Base-by-base conservation (phyloP, 352 stramenopile genomes). In the Globisporangium cederbergense region DNA sequence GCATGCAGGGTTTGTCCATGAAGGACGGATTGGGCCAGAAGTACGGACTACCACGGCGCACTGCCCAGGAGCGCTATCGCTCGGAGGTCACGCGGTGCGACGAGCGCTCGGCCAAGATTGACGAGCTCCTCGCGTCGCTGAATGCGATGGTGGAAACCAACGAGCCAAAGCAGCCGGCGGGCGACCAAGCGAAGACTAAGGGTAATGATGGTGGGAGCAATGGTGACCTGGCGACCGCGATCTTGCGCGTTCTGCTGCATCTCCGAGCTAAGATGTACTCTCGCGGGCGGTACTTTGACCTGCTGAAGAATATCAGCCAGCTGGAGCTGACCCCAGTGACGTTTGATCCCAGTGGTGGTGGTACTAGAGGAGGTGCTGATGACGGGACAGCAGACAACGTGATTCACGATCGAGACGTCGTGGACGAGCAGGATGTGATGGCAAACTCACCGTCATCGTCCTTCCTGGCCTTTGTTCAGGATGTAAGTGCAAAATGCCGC, bases 11-110 rank as follows among this genome's bases (percentile, higher is more conserved):
- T 42, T 66, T 98, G 50, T 92, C 84, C 16, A 91, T 98, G 73
- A 86, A 88, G 56, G 88, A 97, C 65, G 90, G 91, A 0, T 72
- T 98, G 0, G 90, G 90, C 0, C 88, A 91, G 67, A 97, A 95
- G 70, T 97, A 93, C 42, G 89, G 91, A 14, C 68, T 92, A 25
- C 91, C 91, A 56, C 72, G 88, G 0, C 83, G 90, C 36, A 86
- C 77, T 13, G 89, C 91, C 2, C 88, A 96, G 65, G 90, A 97
- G 60, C 67, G 79, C 14, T 89, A 94, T 43, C 79, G 91, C 4
- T 93, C 86, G 1, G 87, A 95, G 62, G 89, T 92, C 14, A 90
- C 83, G 25, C 83, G 83, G 8, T 90, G 86, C 25, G 89, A 97
- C 34, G 74, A 81, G 25, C 76, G 77, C 49, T 89, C 83, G 4